Evolutionary conservation across 208 protist species (phyloP), one percentile per base, ranked within the genome.

Genomic region (Leishmania aethiopica): DNA sequence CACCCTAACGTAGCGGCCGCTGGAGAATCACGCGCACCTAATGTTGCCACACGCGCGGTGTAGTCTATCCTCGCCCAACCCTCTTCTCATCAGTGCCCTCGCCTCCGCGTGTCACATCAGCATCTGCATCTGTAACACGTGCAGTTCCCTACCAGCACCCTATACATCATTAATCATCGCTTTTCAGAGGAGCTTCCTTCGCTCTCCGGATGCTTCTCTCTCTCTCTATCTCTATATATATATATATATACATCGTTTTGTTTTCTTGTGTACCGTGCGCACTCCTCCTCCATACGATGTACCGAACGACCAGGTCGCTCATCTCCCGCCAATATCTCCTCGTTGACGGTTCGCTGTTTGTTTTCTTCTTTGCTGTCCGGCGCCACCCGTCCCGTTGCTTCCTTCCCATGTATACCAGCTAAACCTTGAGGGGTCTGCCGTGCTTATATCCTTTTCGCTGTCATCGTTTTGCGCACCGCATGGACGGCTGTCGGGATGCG

Each of bases 271-370:
- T 67, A n/a, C 62, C 35, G 42, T 62, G 28, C 45, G 49, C 66
- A 57, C 64, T 45, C 55, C 81, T 81, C 62, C 49, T 11, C 66
- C 15, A 35, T 49, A 69, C 57, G 25, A 62, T 62, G 57, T 62
- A 11, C 25, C 17, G 2, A 62, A 15, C 57, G 25, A 32, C 57
- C 57, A 62, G 57, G 57, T 62, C 64, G 11, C 25, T n/a, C 8
- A 70, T 70, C 64, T 15, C 64, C 35, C 28, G 40, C 55, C 28
- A 25, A 72, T 73, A 25, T 37, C n/a, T 40, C 72, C 22, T 79
- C 8, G 32, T 78, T 66, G 15, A 37, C 32, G 67, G 25, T 76
- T 25, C 42, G 59, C 51, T 62, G 47, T 64, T 17, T 53, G 7
- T 53, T 13, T 35, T 35, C 47, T 10, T 60, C 32, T 70, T 70